Evolutionary conservation across 2,329 filamentous ascomycete genomes (phyloP).

Genomic region (Exophiala sp.): DNA sequence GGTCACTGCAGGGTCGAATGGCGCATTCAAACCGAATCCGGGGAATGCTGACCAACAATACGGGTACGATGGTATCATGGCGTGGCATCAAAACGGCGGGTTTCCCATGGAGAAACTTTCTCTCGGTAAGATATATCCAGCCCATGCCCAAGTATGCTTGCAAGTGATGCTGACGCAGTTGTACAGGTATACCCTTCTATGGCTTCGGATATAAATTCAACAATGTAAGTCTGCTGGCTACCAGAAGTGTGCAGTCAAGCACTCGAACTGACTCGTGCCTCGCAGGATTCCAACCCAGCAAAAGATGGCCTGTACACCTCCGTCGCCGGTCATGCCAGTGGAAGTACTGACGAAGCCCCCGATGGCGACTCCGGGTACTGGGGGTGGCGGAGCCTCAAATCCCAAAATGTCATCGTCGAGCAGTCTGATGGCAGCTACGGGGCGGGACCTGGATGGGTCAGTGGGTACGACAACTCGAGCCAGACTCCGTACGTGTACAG

Average conservation of each 20-base stretch:
- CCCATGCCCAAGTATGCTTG: background rate
- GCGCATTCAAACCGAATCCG: background rate
- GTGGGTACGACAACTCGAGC: background rate
- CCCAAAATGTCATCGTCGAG: background rate
- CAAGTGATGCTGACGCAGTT: background rate
- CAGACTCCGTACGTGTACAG: slow-evolving; percentile 3
- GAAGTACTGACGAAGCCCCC: background rate
- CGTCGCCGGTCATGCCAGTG: background rate
- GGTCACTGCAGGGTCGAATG: slow-evolving; percentile 2
- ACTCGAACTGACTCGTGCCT: background rate
- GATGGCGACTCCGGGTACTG: background rate
- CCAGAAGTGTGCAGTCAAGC: background rate
- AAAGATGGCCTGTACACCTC: background rate
- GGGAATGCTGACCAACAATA: background rate
- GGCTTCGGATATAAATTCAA: slow-evolving; percentile 1
- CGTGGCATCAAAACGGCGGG: background rate
- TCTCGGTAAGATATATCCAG: background rate
- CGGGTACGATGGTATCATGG: background rate
- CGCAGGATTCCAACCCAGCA: background rate
- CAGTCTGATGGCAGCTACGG: slow-evolving; percentile 1
- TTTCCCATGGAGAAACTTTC: slow-evolving; percentile 2
- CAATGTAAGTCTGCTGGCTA: background rate
- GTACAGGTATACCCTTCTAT: slow-evolving; percentile 3
- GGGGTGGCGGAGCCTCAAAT: slow-evolving; percentile 3
- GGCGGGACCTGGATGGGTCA: slow-evolving; percentile 2